phyloP scores from a whole-genome alignment of 2,329 filamentous ascomycete genomes.

The Colletotrichum karsti region DNA sequence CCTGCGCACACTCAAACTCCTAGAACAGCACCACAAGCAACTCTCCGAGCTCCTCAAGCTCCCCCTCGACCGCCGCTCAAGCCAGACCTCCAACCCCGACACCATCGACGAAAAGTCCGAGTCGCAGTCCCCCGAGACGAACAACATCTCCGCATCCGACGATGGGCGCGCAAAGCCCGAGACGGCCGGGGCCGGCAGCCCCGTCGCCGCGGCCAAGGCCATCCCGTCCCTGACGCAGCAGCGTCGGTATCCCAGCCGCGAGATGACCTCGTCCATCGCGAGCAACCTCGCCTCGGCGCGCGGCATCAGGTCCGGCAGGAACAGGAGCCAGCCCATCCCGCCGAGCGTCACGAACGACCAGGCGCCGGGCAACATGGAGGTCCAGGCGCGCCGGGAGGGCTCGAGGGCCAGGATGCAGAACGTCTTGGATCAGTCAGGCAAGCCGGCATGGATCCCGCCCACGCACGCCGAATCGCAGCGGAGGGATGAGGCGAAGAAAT shows the following conservation, averaged over 20 bases:
- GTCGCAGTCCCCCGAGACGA: constrained; percentile 9
- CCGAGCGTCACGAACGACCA: constrained; percentile 80
- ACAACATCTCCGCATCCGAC: neutral
- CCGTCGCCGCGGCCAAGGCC: constrained; percentile 34
- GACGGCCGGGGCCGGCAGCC: constrained; percentile 28
- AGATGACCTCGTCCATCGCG: constrained; percentile 83
- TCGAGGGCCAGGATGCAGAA: constrained; percentile 63
- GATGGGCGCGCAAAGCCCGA: constrained; percentile 32
- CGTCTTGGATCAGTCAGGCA: constrained; percentile 62
- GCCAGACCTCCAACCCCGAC: constrained; percentile 42
- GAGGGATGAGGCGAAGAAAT: constrained; percentile 35
- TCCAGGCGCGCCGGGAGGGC: constrained; percentile 58
- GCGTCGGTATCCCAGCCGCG: constrained; percentile 67
- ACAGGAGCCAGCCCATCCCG: constrained; percentile 72
- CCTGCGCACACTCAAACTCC: constrained; percentile 81
- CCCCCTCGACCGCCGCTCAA: constrained; percentile 63
- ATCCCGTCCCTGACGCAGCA: constrained; percentile 46
- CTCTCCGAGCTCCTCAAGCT: constrained; percentile 84
- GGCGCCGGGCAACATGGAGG: constrained; percentile 74
- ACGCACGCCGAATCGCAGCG: constrained; percentile 35
- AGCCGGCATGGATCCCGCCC: constrained; percentile 63
- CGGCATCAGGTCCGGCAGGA: constrained; percentile 72
- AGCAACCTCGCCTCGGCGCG: constrained; percentile 88
- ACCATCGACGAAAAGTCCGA: constrained; percentile 46
- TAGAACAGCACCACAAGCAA: constrained; percentile 87